These are phyloP conservation scores for Fonsecaea erecta DNA, from an alignment of 2,329 filamentous ascomycete species.

Conservation along the genomic window DNA sequence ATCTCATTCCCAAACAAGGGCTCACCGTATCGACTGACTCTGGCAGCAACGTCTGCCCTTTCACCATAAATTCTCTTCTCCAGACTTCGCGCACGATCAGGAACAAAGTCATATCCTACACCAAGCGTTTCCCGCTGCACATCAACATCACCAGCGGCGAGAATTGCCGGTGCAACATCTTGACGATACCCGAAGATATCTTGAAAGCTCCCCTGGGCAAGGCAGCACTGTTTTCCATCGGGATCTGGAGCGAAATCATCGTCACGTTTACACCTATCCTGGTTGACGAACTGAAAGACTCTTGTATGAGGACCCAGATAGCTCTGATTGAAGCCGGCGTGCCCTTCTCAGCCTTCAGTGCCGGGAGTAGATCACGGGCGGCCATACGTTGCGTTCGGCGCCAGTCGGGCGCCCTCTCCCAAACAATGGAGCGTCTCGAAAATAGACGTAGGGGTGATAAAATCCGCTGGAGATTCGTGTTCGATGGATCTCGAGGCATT, in stretches of 20 bases:
- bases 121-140: neutral
- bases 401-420: neutral
- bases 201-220: neutral
- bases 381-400: neutral
- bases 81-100: neutral
- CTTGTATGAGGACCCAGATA: neutral
- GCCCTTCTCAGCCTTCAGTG: neutral
- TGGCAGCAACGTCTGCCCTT: neutral
- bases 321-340: neutral
- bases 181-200: neutral
- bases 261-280: neutral
- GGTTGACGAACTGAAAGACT: neutral
- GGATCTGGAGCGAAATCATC: neutral
- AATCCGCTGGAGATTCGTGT: neutral
- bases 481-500: neutral
- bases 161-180: neutral
- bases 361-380: neutral
- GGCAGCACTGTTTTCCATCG: neutral
- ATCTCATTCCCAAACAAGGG: neutral
- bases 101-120: neutral
- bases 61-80: neutral
- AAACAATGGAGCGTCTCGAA: neutral
- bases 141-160: neutral
- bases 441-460: neutral
- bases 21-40: neutral